Conservation (phyloP, 768 basidiomycete species). For the Tulasnella calospora region DNA sequence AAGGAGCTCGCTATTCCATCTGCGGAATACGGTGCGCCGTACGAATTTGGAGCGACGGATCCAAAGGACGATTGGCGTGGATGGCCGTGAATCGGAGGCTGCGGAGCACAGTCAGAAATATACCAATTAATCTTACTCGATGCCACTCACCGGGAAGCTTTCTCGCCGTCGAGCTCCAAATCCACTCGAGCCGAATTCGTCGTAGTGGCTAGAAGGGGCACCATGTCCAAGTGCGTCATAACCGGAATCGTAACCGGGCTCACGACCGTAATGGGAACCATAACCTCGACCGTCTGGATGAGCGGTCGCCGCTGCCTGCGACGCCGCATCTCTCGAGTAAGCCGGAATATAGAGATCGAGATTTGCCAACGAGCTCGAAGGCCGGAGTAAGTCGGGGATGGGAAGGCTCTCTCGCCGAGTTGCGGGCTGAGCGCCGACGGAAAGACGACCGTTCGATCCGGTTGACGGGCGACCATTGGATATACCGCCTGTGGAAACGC, state of each 20-base stretch:
- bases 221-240: constrained; percentile 30
- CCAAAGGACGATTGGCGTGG: constrained; percentile 25
- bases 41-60: constrained; percentile 17
- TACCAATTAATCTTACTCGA: background rate
- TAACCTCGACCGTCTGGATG: constrained; percentile 2
- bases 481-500: background rate
- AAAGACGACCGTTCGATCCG: background rate
- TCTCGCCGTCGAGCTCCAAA: constrained; percentile 49
- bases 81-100: constrained; percentile 2
- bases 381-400: constrained; percentile 55
- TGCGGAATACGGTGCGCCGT: constrained; percentile 6
- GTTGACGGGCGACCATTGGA: background rate
- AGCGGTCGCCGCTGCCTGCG: background rate
- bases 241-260: constrained; percentile 36
- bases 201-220: constrained; percentile 45
- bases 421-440: background rate
- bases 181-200: constrained; percentile 54
- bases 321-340: constrained; percentile 30
- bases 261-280: constrained; percentile 53
- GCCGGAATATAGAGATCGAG: constrained; percentile 66
- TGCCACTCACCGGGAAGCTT: constrained; percentile 53
- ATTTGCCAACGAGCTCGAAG: constrained; percentile 56
- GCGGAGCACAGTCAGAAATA: background rate
- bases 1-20: constrained; percentile 21
- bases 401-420: background rate